phyloP scores from a whole-genome alignment of 192 early-diverging fungal genomes.

The Coemansia sp. region DNA sequence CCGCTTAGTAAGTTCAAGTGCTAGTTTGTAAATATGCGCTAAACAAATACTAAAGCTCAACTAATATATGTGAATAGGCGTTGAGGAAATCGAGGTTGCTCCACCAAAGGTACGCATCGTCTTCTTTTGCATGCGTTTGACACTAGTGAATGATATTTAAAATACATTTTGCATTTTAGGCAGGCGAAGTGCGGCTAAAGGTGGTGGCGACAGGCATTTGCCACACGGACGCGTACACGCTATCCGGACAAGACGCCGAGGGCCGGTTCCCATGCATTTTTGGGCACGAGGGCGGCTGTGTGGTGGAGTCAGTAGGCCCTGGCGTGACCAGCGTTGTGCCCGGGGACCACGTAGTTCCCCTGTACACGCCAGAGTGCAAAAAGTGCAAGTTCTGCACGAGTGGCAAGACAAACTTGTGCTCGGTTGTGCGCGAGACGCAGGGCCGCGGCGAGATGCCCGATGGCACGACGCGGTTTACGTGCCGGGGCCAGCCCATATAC shows the following conservation, averaged over 20 bases:
- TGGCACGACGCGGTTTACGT: conserved; percentile 84
- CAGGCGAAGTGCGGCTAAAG: conserved; percentile 93
- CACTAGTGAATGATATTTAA: no score
- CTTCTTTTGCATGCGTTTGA: no score
- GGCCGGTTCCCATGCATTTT: conserved; percentile 91
- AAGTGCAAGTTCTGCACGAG: conserved; percentile 98
- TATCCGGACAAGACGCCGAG: conserved; percentile 80
- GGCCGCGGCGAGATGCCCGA: conserved; percentile 96
- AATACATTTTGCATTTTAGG: conserved; percentile 22
- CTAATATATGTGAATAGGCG: conserved; percentile 51
- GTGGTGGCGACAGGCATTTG: conserved; percentile 88
- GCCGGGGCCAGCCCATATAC: conserved; percentile 83
- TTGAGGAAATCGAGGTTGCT: conserved; percentile 93
- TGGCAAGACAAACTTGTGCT: conserved; percentile 97
- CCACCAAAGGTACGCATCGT: conserved; percentile 68
- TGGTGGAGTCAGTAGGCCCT: conserved; percentile 96
- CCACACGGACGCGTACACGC: conserved; percentile 96
- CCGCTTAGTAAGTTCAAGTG: conserved; percentile 73
- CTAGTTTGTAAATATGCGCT: no score
- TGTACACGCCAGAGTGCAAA: conserved; percentile 87
- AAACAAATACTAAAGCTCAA: background rate
- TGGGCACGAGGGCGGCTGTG: conserved; percentile 93
- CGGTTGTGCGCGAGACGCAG: conserved; percentile 86
- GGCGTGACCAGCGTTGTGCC: conserved; percentile 84
- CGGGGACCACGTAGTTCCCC: conserved; percentile 97